These are phyloP conservation scores for Cladosporium phlei DNA, from an alignment of 2,329 filamentous ascomycete species.

Conservation along the genomic window DNA sequence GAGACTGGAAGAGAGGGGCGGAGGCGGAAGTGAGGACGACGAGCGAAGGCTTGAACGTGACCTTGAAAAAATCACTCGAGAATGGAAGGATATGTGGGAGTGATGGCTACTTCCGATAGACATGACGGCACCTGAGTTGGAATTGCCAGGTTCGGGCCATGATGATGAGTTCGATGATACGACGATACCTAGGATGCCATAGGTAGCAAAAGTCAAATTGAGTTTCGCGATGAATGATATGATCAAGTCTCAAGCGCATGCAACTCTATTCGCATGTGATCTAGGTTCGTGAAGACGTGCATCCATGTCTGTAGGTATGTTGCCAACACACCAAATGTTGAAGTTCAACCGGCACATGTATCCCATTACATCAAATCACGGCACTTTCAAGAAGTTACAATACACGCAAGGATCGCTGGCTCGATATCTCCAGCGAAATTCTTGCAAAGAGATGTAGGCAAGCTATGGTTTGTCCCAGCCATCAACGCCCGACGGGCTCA, in stretches of 20 bases:
- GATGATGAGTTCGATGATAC: not conserved
- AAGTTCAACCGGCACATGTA: no score
- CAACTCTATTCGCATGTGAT: no score
- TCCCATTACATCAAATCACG: no score
- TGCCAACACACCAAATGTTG: no score
- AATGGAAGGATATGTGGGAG: conserved; percentile 51
- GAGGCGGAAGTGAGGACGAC: conserved; percentile 49
- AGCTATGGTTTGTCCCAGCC: conserved; percentile 85
- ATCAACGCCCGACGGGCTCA: conserved; percentile 85
- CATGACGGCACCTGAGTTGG: not conserved
- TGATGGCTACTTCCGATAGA: conserved; percentile 14
- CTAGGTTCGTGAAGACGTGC: no score
- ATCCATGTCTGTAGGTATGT: no score
- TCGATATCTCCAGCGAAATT: conserved; percentile 4
- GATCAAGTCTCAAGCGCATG: no score
- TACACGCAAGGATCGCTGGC: not conserved
- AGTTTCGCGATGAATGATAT: no score
- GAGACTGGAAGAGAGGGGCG: conserved; percentile 35
- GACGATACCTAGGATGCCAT: conserved; percentile 1
- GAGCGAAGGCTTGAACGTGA: conserved; percentile 54
- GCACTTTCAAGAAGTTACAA: no score
- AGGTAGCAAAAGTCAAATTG: no score
- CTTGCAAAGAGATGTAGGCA: conserved; percentile 27
- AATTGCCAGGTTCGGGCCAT: not conserved
- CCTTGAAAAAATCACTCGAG: conserved; percentile 45